Evolutionary conservation across 208 protist species (phyloP), one percentile per base, ranked within the genome.

Genomic region (Wallacemonas collosoma): DNA sequence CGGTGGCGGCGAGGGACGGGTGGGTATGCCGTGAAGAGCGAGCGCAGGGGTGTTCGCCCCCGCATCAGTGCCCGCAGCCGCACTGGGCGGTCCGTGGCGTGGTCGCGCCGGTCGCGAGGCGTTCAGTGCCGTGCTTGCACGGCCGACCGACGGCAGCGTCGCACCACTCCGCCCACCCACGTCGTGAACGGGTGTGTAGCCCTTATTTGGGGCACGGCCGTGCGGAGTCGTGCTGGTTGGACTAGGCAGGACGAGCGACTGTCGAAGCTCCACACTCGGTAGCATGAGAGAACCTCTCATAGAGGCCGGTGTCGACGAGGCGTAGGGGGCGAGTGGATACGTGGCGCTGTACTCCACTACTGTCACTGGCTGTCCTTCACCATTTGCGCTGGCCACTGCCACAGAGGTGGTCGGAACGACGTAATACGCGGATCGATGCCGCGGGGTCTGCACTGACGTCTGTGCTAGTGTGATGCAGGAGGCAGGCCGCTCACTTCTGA

Each of bases 291-390:
- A 50, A 1, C 45, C 45, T 6, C 45, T 6, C 45, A 50, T 35
- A 4, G 60, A 65, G 43, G 12, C 17, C 41, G 60, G 60, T 17
- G 60, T 51, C 41, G 60, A 65, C 11, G 41, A 8, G 40, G 60
- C 53, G 39, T 53, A 7, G 60, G 60, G 14, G 40, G 60, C 12
- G 15, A 51, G 41, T 48, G 60, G n/a, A 38, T 8, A 4, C 43
- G 60, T 4, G 7, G 40, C n/a, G 4, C 26, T 6, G 14, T 41
- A 1, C 45, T 50, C 45, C 45, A 50, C 45, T 12, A 50, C 45
- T 12, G 45, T 12, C 45, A 12, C 45, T 1, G 6, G 0, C 45
- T 50, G 8, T 12, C 8, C 6, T 1, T 6, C 8, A 50, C 6
- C 6, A 12, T 12, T 50, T 50, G 45, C 45, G 45, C 45, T 50